Evolutionary conservation across 2,329 filamentous ascomycete genomes (phyloP).

Genomic region (Cladophialophora yegresii): DNA sequence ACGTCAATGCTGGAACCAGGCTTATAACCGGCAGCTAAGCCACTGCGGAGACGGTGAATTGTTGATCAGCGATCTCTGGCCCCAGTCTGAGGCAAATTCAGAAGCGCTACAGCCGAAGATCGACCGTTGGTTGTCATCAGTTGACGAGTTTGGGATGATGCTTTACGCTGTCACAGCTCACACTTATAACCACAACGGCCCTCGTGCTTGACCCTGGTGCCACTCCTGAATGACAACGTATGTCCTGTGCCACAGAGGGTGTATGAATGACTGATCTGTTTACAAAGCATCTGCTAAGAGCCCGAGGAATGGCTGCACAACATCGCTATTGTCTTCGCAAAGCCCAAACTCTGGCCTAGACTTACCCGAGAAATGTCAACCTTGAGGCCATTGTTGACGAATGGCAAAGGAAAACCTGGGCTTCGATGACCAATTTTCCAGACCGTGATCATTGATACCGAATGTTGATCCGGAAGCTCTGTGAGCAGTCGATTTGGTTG

Average conservation of each 20-base stretch:
- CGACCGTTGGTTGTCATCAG: slow-evolving; percentile 53
- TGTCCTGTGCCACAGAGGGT: neutral
- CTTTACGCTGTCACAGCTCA: slow-evolving; percentile 53
- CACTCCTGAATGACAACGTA: slow-evolving; percentile 7
- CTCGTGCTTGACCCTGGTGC: neutral
- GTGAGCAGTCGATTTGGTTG: slow-evolving; percentile 9
- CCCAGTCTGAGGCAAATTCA: slow-evolving; percentile 41
- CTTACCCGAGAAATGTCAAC: no score
- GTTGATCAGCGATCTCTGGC: slow-evolving; percentile 57
- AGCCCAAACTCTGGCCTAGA: no score
- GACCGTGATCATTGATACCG: slow-evolving; percentile 12
- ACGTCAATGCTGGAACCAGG: slow-evolving; percentile 47
- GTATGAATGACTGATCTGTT: neutral
- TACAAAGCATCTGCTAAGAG: slow-evolving; percentile 10
- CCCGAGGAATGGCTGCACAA: slow-evolving; percentile 9
- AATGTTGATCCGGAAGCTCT: slow-evolving; percentile 7
- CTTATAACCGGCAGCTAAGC: slow-evolving; percentile 49
- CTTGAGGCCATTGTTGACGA: no score
- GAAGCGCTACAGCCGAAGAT: slow-evolving; percentile 43
- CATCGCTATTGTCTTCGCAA: slow-evolving; percentile 6
- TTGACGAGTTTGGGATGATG: slow-evolving; percentile 60
- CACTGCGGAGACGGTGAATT: slow-evolving; percentile 49
- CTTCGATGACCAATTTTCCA: no score
- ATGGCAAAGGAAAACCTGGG: no score
- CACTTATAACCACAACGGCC: slow-evolving; percentile 43